Conservation (phyloP, 441 rosid species). For the Hura crepitans region DNA sequence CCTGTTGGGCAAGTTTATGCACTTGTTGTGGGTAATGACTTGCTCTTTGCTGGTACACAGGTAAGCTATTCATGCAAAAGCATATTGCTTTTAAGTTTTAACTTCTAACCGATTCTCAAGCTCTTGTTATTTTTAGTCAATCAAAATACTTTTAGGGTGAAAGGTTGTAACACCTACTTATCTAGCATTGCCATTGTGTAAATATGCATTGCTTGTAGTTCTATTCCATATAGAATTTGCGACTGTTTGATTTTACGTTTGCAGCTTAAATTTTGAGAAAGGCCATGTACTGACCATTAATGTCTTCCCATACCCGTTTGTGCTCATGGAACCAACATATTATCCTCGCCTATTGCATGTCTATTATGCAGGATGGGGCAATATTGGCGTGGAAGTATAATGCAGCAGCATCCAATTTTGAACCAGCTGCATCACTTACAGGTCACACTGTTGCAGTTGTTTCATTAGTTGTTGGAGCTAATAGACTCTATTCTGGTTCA, state of each 20-base stretch:
- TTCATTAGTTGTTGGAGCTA: slow-evolving; percentile 88
- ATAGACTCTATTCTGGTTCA: slow-evolving; percentile 89
- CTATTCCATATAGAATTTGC: no score
- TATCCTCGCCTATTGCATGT: neutral
- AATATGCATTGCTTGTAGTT: neutral
- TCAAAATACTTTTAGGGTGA: neutral
- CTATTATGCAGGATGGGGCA: slow-evolving; percentile 67
- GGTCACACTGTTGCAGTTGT: slow-evolving; percentile 76
- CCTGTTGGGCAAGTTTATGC: slow-evolving; percentile 97
- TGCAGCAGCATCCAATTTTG: slow-evolving; percentile 58
- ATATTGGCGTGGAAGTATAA: slow-evolving; percentile 91
- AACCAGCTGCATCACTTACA: slow-evolving; percentile 69
- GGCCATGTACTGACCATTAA: neutral
- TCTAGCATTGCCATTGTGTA: neutral
- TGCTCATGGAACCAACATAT: neutral
- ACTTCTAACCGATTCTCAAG: neutral
- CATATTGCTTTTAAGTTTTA: neutral
- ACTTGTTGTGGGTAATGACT: slow-evolving; percentile 72
- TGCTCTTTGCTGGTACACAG: slow-evolving; percentile 95
- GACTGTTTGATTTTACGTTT: neutral
- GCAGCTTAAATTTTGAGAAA: neutral
- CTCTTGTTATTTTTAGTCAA: neutral
- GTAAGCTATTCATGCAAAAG: slow-evolving; percentile 31
- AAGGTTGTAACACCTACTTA: neutral
- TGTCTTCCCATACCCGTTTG: neutral